Evolutionary conservation across 345 rosid species (phyloP).

Genomic region (Citrus trifoliata): DNA sequence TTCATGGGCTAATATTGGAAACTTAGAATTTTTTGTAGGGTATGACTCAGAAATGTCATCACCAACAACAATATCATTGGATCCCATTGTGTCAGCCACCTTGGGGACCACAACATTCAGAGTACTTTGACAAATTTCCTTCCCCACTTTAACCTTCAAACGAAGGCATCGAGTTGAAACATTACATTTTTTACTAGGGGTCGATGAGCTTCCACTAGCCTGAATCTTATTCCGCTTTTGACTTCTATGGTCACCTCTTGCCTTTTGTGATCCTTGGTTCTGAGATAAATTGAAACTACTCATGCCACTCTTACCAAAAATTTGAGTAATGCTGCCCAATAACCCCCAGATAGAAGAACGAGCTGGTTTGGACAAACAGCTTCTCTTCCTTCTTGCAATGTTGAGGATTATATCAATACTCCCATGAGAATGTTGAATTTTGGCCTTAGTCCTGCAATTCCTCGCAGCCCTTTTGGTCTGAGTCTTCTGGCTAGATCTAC

Average conservation of each 20-base stretch:
- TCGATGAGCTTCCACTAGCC: constrained; percentile 26
- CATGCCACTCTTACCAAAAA: constrained; percentile 37
- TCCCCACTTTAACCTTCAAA: constrained; percentile 81
- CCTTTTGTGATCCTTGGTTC: constrained; percentile 34
- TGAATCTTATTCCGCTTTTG: constrained; percentile 31
- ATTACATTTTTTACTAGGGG: constrained; percentile 32
- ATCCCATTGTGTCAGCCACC: constrained; percentile 32
- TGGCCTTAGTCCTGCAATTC: constrained; percentile 36
- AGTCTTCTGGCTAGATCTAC: constrained; percentile 42
- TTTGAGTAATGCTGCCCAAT: constrained; percentile 40
- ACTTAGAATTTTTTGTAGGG: constrained; percentile 25
- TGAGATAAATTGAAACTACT: constrained; percentile 33
- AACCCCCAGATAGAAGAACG: constrained; percentile 81
- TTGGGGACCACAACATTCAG: constrained; percentile 33
- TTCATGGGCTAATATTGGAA: constrained; percentile 22
- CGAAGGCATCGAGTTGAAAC: constrained; percentile 55
- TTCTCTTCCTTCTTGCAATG: constrained; percentile 66
- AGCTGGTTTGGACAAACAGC: constrained; percentile 53
- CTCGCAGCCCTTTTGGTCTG: constrained; percentile 38
- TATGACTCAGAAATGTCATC: constrained; percentile 13
- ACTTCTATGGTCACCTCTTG: constrained; percentile 29
- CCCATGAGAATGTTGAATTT: constrained; percentile 29
- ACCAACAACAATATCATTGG: constrained; percentile 27
- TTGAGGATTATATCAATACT: constrained; percentile 34
- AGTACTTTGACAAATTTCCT: constrained; percentile 38